Evolutionary conservation across 345 rosid genomes (phyloP).

Genomic region (Rhodamnia argentea): DNA sequence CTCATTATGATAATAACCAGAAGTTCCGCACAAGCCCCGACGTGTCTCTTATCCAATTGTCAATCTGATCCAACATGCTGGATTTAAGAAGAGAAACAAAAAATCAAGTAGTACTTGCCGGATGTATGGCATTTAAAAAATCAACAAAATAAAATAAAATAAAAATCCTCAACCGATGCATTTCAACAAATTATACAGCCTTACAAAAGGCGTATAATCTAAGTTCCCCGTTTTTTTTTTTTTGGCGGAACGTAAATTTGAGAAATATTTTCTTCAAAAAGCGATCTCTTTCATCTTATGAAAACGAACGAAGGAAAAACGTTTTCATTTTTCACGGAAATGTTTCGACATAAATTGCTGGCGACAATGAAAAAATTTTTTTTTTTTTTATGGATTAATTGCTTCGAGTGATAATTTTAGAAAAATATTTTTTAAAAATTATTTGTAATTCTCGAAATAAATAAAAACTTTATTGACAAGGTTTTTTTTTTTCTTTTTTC

Average conservation of each 20-base stretch:
- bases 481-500: too few species aligned
- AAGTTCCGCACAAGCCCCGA: not conserved
- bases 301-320: not conserved
- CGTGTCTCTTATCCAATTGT: not conserved
- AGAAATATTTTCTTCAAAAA: not conserved
- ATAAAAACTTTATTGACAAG: not conserved
- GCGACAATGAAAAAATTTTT: not conserved
- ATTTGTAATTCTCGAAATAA: not conserved
- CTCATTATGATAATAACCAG: not conserved
- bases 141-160: not conserved
- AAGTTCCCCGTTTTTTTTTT: not conserved
- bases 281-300: not conserved
- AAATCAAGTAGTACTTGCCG: not conserved
- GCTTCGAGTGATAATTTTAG: not conserved
- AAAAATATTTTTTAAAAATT: not conserved
- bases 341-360: not conserved
- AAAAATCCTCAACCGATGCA: not conserved
- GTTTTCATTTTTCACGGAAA: not conserved
- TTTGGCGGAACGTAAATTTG: fast-evolving
- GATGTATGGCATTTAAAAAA: not conserved
- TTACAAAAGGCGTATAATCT: not conserved
- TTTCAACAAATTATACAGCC: not conserved
- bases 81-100: not conserved
- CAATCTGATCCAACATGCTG: not conserved
- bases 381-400: fast-evolving